These are phyloP conservation scores for Thelephora ganbajun DNA, from an alignment of 768 basidiomycete species.

Conservation along the genomic window DNA sequence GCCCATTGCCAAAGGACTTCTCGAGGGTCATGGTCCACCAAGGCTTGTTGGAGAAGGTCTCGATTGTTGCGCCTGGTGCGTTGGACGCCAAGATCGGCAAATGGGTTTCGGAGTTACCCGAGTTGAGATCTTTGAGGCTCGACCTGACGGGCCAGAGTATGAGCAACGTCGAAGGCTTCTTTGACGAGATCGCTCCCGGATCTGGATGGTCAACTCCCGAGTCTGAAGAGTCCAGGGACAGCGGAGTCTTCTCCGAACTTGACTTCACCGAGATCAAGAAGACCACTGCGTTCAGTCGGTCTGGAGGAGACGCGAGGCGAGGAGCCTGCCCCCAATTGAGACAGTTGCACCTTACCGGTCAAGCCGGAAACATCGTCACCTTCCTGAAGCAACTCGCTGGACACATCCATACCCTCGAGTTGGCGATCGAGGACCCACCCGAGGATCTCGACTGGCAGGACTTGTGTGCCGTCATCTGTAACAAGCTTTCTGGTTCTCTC, in stretches of 20 bases:
- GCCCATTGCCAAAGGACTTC: constrained; percentile 56
- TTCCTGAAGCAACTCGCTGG: constrained; percentile 54
- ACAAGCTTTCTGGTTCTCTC: constrained; percentile 45
- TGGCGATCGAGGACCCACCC: constrained; percentile 70
- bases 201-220: constrained; percentile 63
- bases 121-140: constrained; percentile 49
- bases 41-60: constrained; percentile 42
- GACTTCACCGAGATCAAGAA: constrained; percentile 68
- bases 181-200: constrained; percentile 47
- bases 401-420: constrained; percentile 52
- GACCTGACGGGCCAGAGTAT: constrained; percentile 57
- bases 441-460: constrained; percentile 66
- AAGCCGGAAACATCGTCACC: constrained; percentile 51
- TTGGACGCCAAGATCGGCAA: constrained; percentile 55
- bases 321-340: constrained; percentile 45
- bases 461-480: constrained; percentile 46
- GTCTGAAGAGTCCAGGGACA: constrained; percentile 55
- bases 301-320: constrained; percentile 46
- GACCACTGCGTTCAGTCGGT: constrained; percentile 34
- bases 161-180: constrained; percentile 70
- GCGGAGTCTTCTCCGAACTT: constrained; percentile 66
- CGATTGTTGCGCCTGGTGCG: constrained; percentile 63
- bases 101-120: constrained; percentile 54
- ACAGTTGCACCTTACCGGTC: constrained; percentile 55
- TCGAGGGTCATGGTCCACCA: constrained; percentile 51